A percentile compares a stretch with the other conserved stretches of the same genome.
phyloP scores from a whole-genome alignment of 139 green algal species.

The Chlorella sp. region DNA sequence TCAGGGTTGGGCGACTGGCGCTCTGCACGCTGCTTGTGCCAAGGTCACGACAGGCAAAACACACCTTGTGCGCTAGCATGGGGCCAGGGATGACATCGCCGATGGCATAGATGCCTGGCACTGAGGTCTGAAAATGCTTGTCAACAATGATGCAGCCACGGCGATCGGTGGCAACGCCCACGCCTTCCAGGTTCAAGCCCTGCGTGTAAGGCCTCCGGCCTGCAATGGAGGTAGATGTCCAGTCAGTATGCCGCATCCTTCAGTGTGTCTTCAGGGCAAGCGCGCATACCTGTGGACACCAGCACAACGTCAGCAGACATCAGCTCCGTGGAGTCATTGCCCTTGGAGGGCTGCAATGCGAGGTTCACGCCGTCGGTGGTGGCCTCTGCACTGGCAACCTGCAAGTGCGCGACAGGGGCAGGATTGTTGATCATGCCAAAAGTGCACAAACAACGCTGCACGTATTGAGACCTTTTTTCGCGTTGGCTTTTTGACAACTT shows the following conservation, averaged over 20 bases:
- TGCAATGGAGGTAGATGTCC: constrained; percentile 16
- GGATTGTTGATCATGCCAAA: too few relatives aligned
- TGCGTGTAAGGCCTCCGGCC: constrained; percentile 78
- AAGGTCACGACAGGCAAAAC: not conserved
- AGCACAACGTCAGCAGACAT: constrained; percentile 94
- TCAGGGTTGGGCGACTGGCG: too few relatives aligned
- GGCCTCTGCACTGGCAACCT: constrained; percentile 71
- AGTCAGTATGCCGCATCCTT: too few relatives aligned
- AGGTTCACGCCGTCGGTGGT: constrained; percentile 73
- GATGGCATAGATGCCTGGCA: constrained; percentile 88
- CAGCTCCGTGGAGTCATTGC: constrained; percentile 56
- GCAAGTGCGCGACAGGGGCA: too few relatives aligned
- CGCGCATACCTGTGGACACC: constrained; percentile 82
- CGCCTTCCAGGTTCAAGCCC: constrained; percentile 88
- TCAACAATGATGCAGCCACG: constrained; percentile 85
- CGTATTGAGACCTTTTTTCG: too few relatives aligned
- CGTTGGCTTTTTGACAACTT: too few relatives aligned
- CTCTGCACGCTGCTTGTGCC: not conserved
- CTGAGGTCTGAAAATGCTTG: constrained; percentile 79
- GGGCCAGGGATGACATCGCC: constrained; percentile 93
- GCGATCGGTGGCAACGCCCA: constrained; percentile 86
- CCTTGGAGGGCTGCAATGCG: constrained; percentile 69
- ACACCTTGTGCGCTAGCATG: constrained; percentile 98
- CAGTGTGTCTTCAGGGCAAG: not conserved
- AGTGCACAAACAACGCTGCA: too few relatives aligned